Evolutionary conservation across 2,329 filamentous ascomycete species (phyloP).

Genomic region (Trichothecium roseum): DNA sequence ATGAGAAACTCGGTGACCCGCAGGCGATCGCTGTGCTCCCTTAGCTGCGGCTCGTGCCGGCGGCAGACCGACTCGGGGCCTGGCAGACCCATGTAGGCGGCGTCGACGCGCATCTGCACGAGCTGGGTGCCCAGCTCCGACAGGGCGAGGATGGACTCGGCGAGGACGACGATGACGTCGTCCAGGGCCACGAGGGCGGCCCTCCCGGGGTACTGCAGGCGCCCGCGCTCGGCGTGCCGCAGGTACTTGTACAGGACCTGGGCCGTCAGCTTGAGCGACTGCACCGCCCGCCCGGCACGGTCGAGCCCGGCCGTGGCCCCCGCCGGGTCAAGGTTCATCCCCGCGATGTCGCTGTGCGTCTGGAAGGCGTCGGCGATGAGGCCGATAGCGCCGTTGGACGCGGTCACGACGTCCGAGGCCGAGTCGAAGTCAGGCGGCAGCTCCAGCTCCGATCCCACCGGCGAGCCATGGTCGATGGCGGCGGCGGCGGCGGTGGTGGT

Average conservation of each 20-base stretch:
- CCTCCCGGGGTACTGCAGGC: slow-evolving; percentile 3
- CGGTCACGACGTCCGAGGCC: no score
- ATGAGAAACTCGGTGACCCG: slow-evolving; percentile 6
- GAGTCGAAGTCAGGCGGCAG: no score
- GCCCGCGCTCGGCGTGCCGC: slow-evolving; percentile 5
- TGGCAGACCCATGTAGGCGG: no score
- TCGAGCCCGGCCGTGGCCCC: slow-evolving; percentile 2
- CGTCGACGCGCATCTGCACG: slow-evolving; percentile 4
- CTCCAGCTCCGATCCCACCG: no score
- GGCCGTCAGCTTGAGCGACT: slow-evolving; percentile 6
- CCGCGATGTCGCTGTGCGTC: slow-evolving; percentile 4
- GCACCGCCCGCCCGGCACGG: slow-evolving; percentile 2
- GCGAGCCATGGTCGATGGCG: no score
- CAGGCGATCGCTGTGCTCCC: slow-evolving; percentile 7
- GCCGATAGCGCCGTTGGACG: slow-evolving; percentile 4
- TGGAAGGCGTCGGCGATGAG: slow-evolving; percentile 10
- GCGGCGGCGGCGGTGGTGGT: no score
- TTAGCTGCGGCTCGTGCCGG: slow-evolving; percentile 1
- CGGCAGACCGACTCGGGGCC: slow-evolving; percentile 1
- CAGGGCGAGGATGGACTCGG: slow-evolving; percentile 7
- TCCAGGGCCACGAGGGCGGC: slow-evolving; percentile 9
- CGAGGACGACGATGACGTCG: slow-evolving; percentile 7
- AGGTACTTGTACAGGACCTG: slow-evolving; percentile 10
- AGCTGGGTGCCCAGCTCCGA: slow-evolving; percentile 8
- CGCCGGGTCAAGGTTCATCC: slow-evolving; percentile 2